Evolutionary conservation across 371 early-diverging fungal genomes (phyloP), one percentile per base, ranked within the genome.

Genomic region (Mortierella polycephala): DNA sequence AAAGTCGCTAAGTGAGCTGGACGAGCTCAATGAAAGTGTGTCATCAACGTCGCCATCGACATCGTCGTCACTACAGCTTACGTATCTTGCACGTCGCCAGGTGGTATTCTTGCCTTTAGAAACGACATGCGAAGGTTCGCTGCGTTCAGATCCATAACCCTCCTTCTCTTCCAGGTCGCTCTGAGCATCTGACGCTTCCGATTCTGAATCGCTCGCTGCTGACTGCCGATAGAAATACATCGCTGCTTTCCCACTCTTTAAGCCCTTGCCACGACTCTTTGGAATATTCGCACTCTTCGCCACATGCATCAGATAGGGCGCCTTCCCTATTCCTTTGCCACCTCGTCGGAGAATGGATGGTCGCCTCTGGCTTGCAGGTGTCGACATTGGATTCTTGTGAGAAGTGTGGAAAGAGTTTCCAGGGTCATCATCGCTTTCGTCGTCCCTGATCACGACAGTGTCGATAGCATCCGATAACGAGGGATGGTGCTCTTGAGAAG

Each of bases 271-370:
- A 6, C 60, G 69, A 11, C 65, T 59, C 1, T 55, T 60, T 13
- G 39, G 23, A 11, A n/a, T n/a, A n/a, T 55, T 39, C n/a, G 54
- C 40, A 20, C 57, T 49, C 61, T 60, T 67, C 59, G 13, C 37
- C 12, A 42, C 53, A 0, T 68, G 64, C 64, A 72, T 59, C 46
- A 60, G 52, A 20, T 51, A 62, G 2, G 75, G 67, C 10, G 70
- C 66, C 39, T 79, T 79, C 4, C 79, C 77, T 3, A 76, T 57
- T 7, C 69, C 71, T 20, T 76, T 76, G 5, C 77, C 79, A 4
- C 79, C 58, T 13, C 66, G 60, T 6, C 65, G 55, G 12, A 54
- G 57, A 21, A 69, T 47, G 1, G 63, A 68, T n/a, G 67, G 60
- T 5, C 69, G 66, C 8, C 69, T 55, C 21, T 67, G 56, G 39